A percentile compares a stretch with the other conserved stretches of the same genome.
These are phyloP conservation scores for Heliamphora pulchella DNA, from an alignment of 179 eudicot genomes.

Conservation along the genomic window DNA sequence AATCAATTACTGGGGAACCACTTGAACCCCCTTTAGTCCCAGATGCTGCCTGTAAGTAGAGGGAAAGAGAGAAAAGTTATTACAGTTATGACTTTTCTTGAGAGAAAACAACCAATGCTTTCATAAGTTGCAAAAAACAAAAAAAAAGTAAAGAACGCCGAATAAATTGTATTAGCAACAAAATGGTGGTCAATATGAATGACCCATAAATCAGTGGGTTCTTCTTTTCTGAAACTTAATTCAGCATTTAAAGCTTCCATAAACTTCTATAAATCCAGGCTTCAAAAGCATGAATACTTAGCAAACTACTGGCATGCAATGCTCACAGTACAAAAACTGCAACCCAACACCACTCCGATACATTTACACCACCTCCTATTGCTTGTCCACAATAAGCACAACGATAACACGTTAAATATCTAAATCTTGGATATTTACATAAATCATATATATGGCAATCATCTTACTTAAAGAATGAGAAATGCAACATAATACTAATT, in stretches of 20 bases:
- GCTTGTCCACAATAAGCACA: background rate
- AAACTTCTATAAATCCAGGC: background rate
- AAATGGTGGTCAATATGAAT: background rate
- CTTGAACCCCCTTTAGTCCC: constrained; percentile 99
- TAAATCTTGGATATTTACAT: no score
- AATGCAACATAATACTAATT: no score
- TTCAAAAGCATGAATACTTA: background rate
- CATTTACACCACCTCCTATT: background rate
- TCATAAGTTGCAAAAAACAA: background rate
- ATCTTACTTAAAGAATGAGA: no score
- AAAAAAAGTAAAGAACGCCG: background rate
- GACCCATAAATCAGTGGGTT: background rate
- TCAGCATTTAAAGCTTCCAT: background rate
- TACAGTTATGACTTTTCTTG: background rate
- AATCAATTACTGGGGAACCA: constrained; percentile 98
- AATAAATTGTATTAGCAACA: background rate
- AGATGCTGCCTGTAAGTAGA: constrained; percentile 73
- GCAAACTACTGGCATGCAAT: background rate
- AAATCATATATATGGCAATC: no score
- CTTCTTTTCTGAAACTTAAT: background rate
- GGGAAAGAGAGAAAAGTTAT: constrained; percentile 10
- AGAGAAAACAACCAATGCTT: background rate
- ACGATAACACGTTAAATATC: no score
- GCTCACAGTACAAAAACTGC: background rate
- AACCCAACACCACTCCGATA: background rate